phyloP scores from a whole-genome alignment of 768 basidiomycete species.

The Mycena polygramma region DNA sequence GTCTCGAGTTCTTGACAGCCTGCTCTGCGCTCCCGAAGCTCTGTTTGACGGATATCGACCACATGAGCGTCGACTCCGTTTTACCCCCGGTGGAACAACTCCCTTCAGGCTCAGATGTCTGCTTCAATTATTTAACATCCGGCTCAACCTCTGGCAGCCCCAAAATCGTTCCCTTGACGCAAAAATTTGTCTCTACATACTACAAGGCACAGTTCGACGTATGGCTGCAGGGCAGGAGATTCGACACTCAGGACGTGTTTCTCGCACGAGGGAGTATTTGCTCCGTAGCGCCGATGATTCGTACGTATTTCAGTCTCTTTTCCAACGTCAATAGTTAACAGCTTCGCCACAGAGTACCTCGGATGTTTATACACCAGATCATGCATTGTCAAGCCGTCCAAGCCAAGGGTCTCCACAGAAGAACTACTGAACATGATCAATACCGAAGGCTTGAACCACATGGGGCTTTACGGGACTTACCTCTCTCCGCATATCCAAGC shows the following conservation, averaged over 20 bases:
- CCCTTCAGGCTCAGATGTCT: constrained; percentile 15
- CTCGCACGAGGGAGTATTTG: constrained; percentile 20
- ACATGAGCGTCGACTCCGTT: constrained; percentile 5
- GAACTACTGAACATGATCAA: constrained; percentile 19
- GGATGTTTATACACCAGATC: constrained; percentile 24
- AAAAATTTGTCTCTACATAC: constrained; percentile 9
- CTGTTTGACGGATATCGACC: constrained; percentile 13
- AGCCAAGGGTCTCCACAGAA: constrained; percentile 17
- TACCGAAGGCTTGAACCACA: constrained; percentile 16
- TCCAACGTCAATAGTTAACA: constrained; percentile 5
- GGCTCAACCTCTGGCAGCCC: constrained; percentile 23
- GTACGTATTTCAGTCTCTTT: constrained; percentile 10
- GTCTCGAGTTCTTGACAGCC: constrained; percentile 10
- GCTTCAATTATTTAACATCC: constrained; percentile 21
- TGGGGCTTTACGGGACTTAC: constrained; percentile 24
- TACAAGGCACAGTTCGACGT: constrained; percentile 20
- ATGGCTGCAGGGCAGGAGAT: constrained; percentile 10
- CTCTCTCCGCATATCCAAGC: constrained; percentile 26
- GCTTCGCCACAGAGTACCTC: constrained; percentile 13
- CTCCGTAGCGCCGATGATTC: constrained; percentile 21
- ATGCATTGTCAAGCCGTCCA: constrained; percentile 18
- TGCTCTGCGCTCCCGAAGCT: constrained; percentile 11
- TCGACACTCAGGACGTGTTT: constrained; percentile 10
- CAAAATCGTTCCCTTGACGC: constrained; percentile 23
- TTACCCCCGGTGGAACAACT: constrained; percentile 18